Evolutionary conservation across 2,329 filamentous ascomycete genomes (phyloP).

Genomic region (Metarhizium humberi): DNA sequence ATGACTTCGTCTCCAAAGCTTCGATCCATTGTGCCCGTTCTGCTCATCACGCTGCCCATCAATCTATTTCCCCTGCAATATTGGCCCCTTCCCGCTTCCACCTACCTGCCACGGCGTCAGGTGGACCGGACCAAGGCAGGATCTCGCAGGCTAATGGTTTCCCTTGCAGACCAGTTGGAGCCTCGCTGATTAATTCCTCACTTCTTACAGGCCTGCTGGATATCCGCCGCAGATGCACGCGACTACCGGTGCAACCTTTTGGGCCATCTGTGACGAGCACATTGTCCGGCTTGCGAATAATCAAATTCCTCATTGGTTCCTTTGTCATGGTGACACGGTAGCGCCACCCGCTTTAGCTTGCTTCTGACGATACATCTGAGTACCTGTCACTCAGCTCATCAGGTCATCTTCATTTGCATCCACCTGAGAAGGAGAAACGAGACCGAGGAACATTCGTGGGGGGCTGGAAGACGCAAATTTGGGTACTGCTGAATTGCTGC

Average conservation of each 20-base stretch:
- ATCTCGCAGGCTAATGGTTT: background rate
- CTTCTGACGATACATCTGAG: background rate
- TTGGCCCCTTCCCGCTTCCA: background rate
- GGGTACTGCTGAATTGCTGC: background rate
- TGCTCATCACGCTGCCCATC: background rate
- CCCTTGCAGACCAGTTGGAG: conserved; percentile 1
- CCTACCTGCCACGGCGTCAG: background rate
- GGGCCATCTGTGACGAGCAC: background rate
- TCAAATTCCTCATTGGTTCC: conserved; percentile 8
- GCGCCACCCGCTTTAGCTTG: background rate
- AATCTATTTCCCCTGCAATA: background rate
- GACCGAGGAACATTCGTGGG: background rate
- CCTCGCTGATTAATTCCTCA: conserved; percentile 26
- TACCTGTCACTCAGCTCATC: background rate
- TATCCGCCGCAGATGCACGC: conserved; percentile 3
- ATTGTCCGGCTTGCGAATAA: conserved; percentile 3
- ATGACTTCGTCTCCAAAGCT: background rate
- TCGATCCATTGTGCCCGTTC: no score
- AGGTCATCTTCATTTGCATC: background rate
- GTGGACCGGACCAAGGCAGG: background rate
- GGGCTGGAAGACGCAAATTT: background rate
- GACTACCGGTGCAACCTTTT: background rate
- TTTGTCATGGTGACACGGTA: background rate
- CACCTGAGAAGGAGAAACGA: background rate
- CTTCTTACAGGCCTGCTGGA: conserved; percentile 20